Evolutionary conservation across 2,329 filamentous ascomycete species (phyloP).

Genomic region (Allantophomopsis lycopodina): DNA sequence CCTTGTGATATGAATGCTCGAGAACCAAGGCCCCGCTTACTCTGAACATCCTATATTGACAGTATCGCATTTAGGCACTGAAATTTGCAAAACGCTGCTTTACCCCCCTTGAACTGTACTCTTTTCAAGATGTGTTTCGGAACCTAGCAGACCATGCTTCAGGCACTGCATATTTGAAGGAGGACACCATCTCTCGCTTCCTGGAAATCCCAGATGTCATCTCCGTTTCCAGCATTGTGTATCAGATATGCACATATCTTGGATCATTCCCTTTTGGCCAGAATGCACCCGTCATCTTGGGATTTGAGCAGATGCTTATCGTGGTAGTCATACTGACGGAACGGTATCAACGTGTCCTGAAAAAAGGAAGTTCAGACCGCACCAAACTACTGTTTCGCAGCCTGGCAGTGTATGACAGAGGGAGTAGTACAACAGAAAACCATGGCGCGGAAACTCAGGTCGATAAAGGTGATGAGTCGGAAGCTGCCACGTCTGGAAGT

Average conservation of each 20-base stretch:
- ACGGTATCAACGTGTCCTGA: slow-evolving; percentile 49
- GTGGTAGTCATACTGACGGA: slow-evolving; percentile 61
- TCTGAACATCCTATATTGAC: neutral
- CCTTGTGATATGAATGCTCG: no score
- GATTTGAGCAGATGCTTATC: slow-evolving; percentile 57
- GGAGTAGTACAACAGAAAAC: slow-evolving; percentile 16
- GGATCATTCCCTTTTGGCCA: slow-evolving; percentile 62
- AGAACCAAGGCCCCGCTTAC: no score
- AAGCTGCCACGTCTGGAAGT: slow-evolving; percentile 20
- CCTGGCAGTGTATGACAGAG: slow-evolving; percentile 56
- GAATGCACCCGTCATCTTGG: slow-evolving; percentile 56
- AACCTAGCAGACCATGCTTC: slow-evolving; percentile 46
- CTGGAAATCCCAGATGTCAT: slow-evolving; percentile 61
- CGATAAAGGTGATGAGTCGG: neutral
- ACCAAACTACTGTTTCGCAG: slow-evolving; percentile 57
- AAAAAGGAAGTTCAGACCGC: slow-evolving; percentile 40
- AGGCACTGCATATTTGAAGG: slow-evolving; percentile 53
- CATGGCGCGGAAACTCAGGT: slow-evolving; percentile 5
- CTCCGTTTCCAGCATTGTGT: slow-evolving; percentile 52
- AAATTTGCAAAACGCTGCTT: slow-evolving; percentile 59
- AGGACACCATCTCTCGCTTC: slow-evolving; percentile 57
- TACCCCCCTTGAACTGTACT: slow-evolving; percentile 58
- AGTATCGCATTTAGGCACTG: slow-evolving; percentile 28
- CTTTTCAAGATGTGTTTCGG: slow-evolving; percentile 59
- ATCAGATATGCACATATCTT: slow-evolving; percentile 58